Percentiles rank a stretch among this genome's conserved stretches.
Conservation (phyloP, 2,329 filamentous ascomycete genomes). For the Microcera coccophila region DNA sequence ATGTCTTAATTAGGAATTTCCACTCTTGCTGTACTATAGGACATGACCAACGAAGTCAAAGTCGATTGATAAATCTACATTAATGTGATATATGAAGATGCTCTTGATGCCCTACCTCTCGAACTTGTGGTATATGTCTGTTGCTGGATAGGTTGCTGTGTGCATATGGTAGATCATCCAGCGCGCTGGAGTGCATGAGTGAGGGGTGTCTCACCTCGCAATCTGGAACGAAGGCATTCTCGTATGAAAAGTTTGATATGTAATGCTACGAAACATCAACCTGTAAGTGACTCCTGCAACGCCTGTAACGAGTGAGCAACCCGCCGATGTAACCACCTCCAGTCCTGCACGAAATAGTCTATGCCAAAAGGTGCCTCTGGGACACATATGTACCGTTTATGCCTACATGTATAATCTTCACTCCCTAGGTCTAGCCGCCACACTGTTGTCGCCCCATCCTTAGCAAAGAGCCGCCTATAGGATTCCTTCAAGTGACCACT, state of each 20-base stretch:
- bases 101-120: too few relatives aligned
- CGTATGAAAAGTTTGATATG: slow-evolving; percentile 16
- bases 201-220: too few relatives aligned
- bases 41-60: too few relatives aligned
- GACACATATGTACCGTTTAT: slow-evolving; percentile 19
- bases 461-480: slow-evolving; percentile 23
- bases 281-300: slow-evolving; percentile 26
- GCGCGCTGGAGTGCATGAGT: too few relatives aligned
- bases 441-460: neutral
- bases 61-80: too few relatives aligned
- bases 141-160: too few relatives aligned
- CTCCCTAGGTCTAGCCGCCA: neutral
- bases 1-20: slow-evolving; percentile 24
- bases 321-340: slow-evolving; percentile 23
- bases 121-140: too few relatives aligned
- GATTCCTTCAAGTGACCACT: slow-evolving; percentile 49
- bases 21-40: slow-evolving; percentile 30
- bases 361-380: slow-evolving; percentile 25
- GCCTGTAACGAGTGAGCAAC: slow-evolving; percentile 28
- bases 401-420: slow-evolving; percentile 6
- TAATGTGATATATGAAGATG: too few relatives aligned
- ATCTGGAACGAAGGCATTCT: neutral
- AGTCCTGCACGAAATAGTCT: slow-evolving; percentile 16
- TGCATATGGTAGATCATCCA: too few relatives aligned
- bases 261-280: slow-evolving; percentile 16